Conservation (phyloP, 2,329 filamentous ascomycete genomes). For the Pseudogymnoascus sp. region DNA sequence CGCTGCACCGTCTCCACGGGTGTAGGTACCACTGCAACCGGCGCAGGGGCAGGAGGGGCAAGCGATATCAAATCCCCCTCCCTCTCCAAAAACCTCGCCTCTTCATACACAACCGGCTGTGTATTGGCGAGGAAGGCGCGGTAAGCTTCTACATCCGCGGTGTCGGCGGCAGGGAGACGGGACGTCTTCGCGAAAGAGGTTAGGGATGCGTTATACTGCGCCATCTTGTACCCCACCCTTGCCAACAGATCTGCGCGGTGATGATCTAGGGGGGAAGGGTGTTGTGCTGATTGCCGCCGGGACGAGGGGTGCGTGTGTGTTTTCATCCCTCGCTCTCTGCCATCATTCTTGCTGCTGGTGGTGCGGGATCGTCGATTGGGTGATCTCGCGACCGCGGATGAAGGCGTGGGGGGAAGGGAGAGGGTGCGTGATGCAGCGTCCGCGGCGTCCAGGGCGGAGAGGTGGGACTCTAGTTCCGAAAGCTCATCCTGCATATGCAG, state of each 20-base stretch:
- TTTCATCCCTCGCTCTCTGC: background rate
- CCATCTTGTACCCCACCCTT: constrained; percentile 56
- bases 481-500: constrained; percentile 83
- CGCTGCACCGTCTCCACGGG: background rate
- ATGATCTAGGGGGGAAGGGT: constrained; percentile 49
- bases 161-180: background rate
- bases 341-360: constrained; percentile 15
- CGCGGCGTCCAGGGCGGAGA: constrained; percentile 57
- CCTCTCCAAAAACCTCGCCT: constrained; percentile 38
- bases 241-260: constrained; percentile 53
- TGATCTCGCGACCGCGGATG: constrained; percentile 11
- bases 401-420: background rate
- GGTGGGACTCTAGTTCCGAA: constrained; percentile 68
- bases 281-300: constrained; percentile 43
- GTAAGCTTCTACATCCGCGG: background rate
- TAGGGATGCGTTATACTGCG: constrained; percentile 45
- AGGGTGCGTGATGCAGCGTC: constrained; percentile 38
- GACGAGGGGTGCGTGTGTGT: constrained; percentile 49
- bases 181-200: background rate
- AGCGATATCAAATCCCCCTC: constrained; percentile 33
- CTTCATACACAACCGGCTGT: background rate
- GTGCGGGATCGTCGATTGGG: constrained; percentile 22
- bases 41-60: background rate
- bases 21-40: constrained; percentile 2
- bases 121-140: background rate